Base-by-base conservation (phyloP, 1,284 basidiomycete genomes). In the Ganoderma lucidum region DNA sequence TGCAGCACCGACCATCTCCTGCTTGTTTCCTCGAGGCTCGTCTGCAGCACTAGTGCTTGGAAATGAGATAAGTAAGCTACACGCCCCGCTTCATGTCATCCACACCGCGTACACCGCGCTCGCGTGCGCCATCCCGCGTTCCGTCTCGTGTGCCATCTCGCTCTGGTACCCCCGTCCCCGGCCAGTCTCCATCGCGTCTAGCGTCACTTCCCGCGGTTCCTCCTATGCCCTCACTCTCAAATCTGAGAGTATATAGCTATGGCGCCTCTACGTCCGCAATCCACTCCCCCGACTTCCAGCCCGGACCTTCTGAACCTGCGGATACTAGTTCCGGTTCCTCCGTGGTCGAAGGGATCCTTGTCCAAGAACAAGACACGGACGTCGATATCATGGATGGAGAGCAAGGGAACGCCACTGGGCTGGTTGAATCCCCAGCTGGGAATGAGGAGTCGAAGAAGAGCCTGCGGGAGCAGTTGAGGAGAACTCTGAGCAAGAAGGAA, bases 381-480 rank as follows among this genome's bases (percentile, higher is more conserved):
- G 82, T 82, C 44, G 90, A 90, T 64, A 80, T 83, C 6, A 77
- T 80, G 6, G 84, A 86, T 61, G 84, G 83, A 51, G 89, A 89
- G 71, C 84, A 85, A 63, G 85, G 81, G 0, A 85, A 80, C 35
- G 85, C 83, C 2, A 77, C 80, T 71, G 87, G 82, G 15, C 81
- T 80, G 63, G 76, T 84, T 42, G 82, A 83, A 30, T 79, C 81
- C 32, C 67, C 75, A 66, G 81, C 81, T 32, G 79, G 78, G 9
- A 86, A 86, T 70, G 90, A 89, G 71, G 85, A 85, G 64, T 86
- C 88, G 55, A 92, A 91, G 81, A 87, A 86, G 77, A 82, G 80
- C 17, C 80, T 94, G 62, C 85, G 93, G 63, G 91, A 93, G 70
- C 90, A 93, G 68, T 78, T 94, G 44, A 84, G 90, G 78, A 85